Percentiles rank a stretch among this genome's conserved stretches.
Conservation (phyloP, 495 filamentous ascomycete species). For the Lasiosphaeria hispida region DNA sequence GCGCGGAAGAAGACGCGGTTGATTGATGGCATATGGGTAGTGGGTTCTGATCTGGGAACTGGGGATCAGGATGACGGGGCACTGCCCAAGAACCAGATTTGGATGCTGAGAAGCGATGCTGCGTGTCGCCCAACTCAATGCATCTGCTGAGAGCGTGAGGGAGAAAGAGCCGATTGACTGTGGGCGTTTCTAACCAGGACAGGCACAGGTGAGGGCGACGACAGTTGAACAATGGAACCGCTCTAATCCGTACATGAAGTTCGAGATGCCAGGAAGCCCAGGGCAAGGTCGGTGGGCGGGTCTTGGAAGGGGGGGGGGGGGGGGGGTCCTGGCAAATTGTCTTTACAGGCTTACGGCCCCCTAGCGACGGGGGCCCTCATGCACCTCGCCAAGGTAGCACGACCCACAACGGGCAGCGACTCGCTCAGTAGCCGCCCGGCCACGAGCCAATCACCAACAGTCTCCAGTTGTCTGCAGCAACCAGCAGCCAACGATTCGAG, state of each 20-base stretch:
- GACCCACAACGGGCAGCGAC: conserved; percentile 2
- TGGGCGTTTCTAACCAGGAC: background rate
- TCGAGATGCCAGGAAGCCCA: background rate
- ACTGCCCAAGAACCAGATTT: no score
- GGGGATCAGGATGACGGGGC: background rate
- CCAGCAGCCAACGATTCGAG: background rate
- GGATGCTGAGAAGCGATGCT: no score
- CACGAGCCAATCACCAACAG: conserved; percentile 14
- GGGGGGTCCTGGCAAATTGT: conserved; percentile 11
- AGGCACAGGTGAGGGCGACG: background rate
- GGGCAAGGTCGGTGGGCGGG: conserved; percentile 3
- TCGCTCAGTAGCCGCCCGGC: conserved; percentile 15
- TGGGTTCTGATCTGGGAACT: background rate
- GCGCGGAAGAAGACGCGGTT: conserved; percentile 12
- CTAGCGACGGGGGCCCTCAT: background rate
- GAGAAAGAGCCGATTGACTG: background rate
- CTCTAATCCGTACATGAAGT: background rate
- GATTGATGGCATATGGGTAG: conserved; percentile 11
- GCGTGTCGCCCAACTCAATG: background rate
- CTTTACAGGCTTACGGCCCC: background rate
- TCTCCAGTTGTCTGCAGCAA: background rate
- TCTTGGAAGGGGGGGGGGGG: background rate
- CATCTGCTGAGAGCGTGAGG: background rate
- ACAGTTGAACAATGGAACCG: background rate
- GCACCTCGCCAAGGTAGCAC: conserved; percentile 1